These are phyloP conservation scores for Rhizophora mangle DNA, from an alignment of 345 rosid species.

Conservation along the genomic window DNA sequence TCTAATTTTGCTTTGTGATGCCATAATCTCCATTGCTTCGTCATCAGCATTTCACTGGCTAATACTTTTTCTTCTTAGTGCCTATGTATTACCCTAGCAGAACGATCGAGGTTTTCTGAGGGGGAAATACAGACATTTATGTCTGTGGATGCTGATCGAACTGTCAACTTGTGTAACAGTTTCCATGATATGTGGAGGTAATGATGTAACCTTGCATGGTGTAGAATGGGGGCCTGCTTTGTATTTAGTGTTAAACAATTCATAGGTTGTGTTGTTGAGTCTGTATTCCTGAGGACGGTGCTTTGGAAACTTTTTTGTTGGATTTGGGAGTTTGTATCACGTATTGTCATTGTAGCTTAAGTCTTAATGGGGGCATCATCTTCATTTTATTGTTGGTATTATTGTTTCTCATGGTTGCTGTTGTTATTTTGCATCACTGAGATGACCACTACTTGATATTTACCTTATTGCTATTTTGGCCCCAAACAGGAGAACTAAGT, in stretches of 20 bases:
- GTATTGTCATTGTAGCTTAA: too few species aligned
- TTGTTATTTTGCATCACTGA: too few species aligned
- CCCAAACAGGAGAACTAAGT: too few species aligned
- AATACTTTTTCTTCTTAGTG: conserved; percentile 50
- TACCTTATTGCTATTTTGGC: too few species aligned
- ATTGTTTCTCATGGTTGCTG: too few species aligned
- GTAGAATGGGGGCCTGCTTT: background rate
- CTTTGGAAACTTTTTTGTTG: background rate
- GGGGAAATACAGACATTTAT: conserved; percentile 98
- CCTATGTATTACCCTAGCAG: conserved; percentile 61
- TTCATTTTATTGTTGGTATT: too few species aligned
- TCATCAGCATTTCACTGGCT: conserved; percentile 13
- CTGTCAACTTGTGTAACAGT: conserved; percentile 79
- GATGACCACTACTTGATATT: too few species aligned
- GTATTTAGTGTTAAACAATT: too few species aligned
- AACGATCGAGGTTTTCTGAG: conserved; percentile 68
- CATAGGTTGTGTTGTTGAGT: too few species aligned
- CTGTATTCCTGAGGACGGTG: too few species aligned
- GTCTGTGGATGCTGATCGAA: conserved; percentile 95
- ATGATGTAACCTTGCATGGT: conserved; percentile 17
- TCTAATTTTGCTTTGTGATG: background rate
- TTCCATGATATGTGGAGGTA: conserved; percentile 97
- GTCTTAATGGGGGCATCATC: too few species aligned
- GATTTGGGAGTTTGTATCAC: background rate
- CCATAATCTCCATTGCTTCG: background rate